Evolutionary conservation across 2,329 filamentous ascomycete species (phyloP).

Genomic region (Colletotrichum aenigma): DNA sequence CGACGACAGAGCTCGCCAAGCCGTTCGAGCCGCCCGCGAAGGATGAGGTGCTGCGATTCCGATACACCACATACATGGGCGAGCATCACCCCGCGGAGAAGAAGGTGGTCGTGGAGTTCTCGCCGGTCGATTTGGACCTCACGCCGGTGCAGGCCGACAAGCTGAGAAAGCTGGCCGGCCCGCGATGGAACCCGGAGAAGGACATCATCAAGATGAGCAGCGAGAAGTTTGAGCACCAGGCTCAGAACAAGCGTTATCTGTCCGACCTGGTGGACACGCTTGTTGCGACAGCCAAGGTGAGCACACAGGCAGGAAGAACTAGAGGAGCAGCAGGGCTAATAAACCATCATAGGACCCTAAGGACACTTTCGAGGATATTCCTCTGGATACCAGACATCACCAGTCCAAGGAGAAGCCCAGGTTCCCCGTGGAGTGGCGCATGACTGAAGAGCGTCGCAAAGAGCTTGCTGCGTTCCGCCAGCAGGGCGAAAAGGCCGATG

Average conservation of each 20-base stretch:
- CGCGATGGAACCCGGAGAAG: conserved; percentile 85
- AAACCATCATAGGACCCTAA: conserved; percentile 60
- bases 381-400: conserved; percentile 87
- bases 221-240: conserved; percentile 85
- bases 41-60: conserved; percentile 82
- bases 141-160: conserved; percentile 74
- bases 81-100: conserved; percentile 88
- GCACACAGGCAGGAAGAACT: not conserved
- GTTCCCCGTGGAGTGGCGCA: conserved; percentile 84
- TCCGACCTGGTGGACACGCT: conserved; percentile 77
- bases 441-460: conserved; percentile 72
- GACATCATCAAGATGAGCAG: conserved; percentile 87
- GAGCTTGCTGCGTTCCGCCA: conserved; percentile 68
- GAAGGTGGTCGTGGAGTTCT: conserved; percentile 95
- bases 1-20: conserved; percentile 73
- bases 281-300: conserved; percentile 73
- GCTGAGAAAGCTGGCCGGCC: conserved; percentile 84
- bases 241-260: conserved; percentile 97
- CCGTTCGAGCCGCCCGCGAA: conserved; percentile 75
- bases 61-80: conserved; percentile 96
- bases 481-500: conserved; percentile 55
- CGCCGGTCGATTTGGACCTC: conserved; percentile 73
- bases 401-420: conserved; percentile 67
- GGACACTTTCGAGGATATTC: conserved; percentile 88
- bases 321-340: not conserved